phyloP scores from a whole-genome alignment of 441 rosid species.

The Pelargonium australe region DNA sequence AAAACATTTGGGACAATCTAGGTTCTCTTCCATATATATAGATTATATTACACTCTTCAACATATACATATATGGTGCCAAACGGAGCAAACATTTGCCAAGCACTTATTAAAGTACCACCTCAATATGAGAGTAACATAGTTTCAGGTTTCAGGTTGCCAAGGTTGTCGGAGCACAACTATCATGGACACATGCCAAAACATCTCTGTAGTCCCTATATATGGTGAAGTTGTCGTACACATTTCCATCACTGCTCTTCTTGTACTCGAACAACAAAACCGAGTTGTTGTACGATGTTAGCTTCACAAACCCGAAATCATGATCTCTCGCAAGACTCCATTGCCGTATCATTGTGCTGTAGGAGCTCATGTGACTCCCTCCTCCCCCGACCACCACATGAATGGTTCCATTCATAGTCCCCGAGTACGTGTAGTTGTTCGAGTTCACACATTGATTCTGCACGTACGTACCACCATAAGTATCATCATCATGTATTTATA shows the following conservation, averaged over 20 bases:
- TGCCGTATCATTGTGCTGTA: conserved; percentile 40
- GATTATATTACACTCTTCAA: too few species aligned
- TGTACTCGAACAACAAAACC: conserved; percentile 67
- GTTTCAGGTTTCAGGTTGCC: too few species aligned
- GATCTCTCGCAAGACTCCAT: conserved; percentile 74
- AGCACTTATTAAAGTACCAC: too few species aligned
- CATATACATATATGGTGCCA: too few species aligned
- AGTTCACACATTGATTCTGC: conserved; percentile 62
- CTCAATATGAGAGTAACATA: too few species aligned
- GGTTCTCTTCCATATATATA: too few species aligned
- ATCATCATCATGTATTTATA: too few species aligned
- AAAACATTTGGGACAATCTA: too few species aligned
- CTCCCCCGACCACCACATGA: conserved; percentile 84
- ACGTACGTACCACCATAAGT: not conserved
- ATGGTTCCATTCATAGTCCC: conserved; percentile 73
- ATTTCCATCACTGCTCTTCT: conserved; percentile 64
- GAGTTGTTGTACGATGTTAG: conserved; percentile 71
- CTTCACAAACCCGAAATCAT: conserved; percentile 73
- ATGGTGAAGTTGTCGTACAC: conserved; percentile 74
- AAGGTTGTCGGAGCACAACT: conserved; percentile 27
- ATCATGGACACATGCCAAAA: conserved; percentile 75
- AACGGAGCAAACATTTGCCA: too few species aligned
- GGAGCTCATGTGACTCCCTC: conserved; percentile 54
- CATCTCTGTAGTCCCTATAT: conserved; percentile 73
- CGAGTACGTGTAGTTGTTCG: conserved; percentile 44